Conservation (phyloP, 805 yeast genomes). For the Kazachstania martiniae region DNA sequence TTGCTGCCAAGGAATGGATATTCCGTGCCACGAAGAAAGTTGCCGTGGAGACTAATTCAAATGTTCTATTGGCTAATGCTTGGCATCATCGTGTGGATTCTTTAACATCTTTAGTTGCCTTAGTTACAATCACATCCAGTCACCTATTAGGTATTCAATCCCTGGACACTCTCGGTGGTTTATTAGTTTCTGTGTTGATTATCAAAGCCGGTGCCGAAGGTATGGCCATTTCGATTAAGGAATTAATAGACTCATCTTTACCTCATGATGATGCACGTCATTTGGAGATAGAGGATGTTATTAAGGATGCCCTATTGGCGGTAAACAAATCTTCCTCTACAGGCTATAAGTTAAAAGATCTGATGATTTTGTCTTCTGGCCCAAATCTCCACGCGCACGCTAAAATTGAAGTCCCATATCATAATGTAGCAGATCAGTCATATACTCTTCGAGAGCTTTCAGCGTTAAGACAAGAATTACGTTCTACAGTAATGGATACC, state of each 20-base stretch:
- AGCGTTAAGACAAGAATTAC: slow-evolving; percentile 27
- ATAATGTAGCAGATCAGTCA: slow-evolving; percentile 30
- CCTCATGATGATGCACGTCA: slow-evolving; percentile 40
- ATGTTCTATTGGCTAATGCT: slow-evolving; percentile 87
- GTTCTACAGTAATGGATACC: slow-evolving; percentile 24
- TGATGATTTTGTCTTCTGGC: slow-evolving; percentile 43
- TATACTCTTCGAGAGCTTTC: slow-evolving; percentile 30
- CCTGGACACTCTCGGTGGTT: slow-evolving; percentile 85
- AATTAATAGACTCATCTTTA: slow-evolving; percentile 63
- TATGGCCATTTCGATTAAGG: slow-evolving; percentile 53
- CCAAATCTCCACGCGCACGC: slow-evolving; percentile 36
- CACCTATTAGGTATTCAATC: slow-evolving; percentile 65
- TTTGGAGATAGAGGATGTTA: slow-evolving; percentile 28
- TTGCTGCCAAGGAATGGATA: slow-evolving; percentile 75
- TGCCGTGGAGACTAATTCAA: slow-evolving; percentile 66
- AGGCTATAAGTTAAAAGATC: slow-evolving; percentile 28
- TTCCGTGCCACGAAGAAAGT: slow-evolving; percentile 72
- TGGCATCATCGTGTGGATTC: slow-evolving; percentile 97
- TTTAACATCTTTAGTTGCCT: slow-evolving; percentile 79
- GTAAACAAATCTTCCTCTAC: slow-evolving; percentile 25
- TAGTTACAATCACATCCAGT: slow-evolving; percentile 76
- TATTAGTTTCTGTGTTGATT: slow-evolving; percentile 68
- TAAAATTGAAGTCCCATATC: slow-evolving; percentile 25
- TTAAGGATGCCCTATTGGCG: slow-evolving; percentile 25
- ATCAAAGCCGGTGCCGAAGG: slow-evolving; percentile 76